These are phyloP conservation scores for Guillardia theta DNA, from an alignment of 78 protist species.

Conservation along the genomic window DNA sequence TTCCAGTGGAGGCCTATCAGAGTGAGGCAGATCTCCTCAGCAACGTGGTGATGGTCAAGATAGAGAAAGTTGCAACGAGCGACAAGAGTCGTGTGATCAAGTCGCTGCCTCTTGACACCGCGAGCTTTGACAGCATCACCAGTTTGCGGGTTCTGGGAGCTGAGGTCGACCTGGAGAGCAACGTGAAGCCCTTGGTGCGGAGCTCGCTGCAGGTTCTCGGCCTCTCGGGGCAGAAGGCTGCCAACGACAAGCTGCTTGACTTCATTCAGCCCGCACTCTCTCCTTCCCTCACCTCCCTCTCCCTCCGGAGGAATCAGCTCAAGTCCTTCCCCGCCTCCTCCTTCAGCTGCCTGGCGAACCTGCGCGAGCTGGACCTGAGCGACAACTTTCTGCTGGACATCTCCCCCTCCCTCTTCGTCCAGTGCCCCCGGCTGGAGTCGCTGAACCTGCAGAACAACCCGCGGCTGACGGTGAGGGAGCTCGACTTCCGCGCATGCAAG, in stretches of 20 bases:
- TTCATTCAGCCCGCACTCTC: neutral
- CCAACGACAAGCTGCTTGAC: neutral
- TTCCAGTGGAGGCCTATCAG: too few relatives aligned
- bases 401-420: neutral
- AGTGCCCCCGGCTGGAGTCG: neutral
- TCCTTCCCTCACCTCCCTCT: neutral
- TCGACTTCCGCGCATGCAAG: neutral
- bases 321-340: neutral
- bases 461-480: neutral
- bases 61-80: neutral
- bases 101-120: neutral
- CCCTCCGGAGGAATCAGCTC: neutral
- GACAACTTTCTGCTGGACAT: neutral
- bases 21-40: too few relatives aligned
- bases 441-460: neutral
- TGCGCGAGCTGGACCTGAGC: neutral
- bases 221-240: neutral
- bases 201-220: neutral
- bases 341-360: neutral
- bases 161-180: neutral
- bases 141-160: neutral
- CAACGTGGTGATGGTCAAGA: too few relatives aligned
- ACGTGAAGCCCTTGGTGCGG: neutral
- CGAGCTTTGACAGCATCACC: neutral
- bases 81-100: neutral